Conservation (phyloP, 768 basidiomycete species). For the Kwoniella newhampshirensis region DNA sequence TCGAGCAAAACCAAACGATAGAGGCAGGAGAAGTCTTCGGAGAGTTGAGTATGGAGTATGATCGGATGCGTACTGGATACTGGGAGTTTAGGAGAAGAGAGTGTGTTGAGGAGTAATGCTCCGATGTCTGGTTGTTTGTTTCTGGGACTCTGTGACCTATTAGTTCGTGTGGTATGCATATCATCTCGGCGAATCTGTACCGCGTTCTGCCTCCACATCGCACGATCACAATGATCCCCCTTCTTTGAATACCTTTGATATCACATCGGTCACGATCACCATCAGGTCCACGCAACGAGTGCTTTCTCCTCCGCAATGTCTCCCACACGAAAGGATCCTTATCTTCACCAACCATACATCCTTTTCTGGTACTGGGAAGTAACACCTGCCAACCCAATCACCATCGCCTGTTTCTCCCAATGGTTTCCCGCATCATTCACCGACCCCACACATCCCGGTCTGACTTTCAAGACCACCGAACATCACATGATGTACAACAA, state of each 20-base stretch:
- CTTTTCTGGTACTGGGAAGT: conserved; percentile 31
- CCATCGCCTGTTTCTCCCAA: conserved; percentile 33
- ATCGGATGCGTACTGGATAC: conserved; percentile 50
- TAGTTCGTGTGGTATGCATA: background rate
- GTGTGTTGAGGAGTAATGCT: conserved; percentile 14
- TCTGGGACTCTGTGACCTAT: too few relatives aligned
- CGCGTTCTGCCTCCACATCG: background rate
- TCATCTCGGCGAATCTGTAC: background rate
- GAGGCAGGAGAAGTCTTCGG: conserved; percentile 32
- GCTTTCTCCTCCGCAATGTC: background rate
- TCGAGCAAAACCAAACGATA: conserved; percentile 11
- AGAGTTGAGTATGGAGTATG: conserved; percentile 34
- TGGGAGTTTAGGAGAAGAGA: conserved; percentile 42
- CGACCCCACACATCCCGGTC: conserved; percentile 19
- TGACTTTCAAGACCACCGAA: conserved; percentile 59
- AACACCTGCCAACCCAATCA: conserved; percentile 16
- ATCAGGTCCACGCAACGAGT: background rate
- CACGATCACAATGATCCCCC: background rate
- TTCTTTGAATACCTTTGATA: too few relatives aligned
- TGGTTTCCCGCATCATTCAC: conserved; percentile 31
- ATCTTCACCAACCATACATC: conserved; percentile 18
- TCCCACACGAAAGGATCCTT: conserved; percentile 6
- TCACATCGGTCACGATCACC: too few relatives aligned
- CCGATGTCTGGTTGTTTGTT: background rate
- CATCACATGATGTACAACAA: conserved; percentile 70